Conservation (phyloP, 495 filamentous ascomycete species). For the Tetracladium setigerum region DNA sequence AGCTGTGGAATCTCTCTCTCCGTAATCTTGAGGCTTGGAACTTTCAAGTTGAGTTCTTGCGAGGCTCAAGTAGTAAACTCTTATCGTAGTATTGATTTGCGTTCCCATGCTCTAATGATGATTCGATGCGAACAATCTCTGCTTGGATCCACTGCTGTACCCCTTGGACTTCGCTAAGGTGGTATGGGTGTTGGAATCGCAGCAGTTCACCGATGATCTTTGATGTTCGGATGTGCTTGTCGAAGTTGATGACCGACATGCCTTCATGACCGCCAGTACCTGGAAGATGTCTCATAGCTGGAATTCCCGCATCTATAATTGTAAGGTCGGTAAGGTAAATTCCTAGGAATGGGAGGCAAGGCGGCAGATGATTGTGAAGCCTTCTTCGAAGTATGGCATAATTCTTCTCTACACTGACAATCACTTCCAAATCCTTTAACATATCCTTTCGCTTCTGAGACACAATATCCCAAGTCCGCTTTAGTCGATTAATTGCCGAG, state of each 20-base stretch:
- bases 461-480: slow-evolving; percentile 88
- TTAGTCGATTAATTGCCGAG: slow-evolving; percentile 81
- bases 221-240: slow-evolving; percentile 92
- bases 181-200: slow-evolving; percentile 94
- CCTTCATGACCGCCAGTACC: slow-evolving; percentile 40
- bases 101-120: slow-evolving; percentile 62
- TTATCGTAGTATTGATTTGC: slow-evolving; percentile 82
- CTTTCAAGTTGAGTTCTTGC: slow-evolving; percentile 46
- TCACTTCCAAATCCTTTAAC: slow-evolving; percentile 65
- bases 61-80: slow-evolving; percentile 79
- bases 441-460: slow-evolving; percentile 80
- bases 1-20: slow-evolving; percentile 48
- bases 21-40: slow-evolving; percentile 16
- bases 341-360: slow-evolving; percentile 91
- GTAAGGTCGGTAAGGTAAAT: slow-evolving; percentile 88
- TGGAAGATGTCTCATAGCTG: slow-evolving; percentile 59
- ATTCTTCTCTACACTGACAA: slow-evolving; percentile 86
- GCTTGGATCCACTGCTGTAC: slow-evolving; percentile 90
- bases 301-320: slow-evolving; percentile 89
- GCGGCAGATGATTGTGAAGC: slow-evolving; percentile 80
- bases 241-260: slow-evolving; percentile 89
- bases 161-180: slow-evolving; percentile 77
- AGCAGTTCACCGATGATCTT: slow-evolving; percentile 93
- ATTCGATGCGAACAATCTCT: slow-evolving; percentile 76
- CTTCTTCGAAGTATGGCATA: slow-evolving; percentile 83